Percentiles rank a stretch among this genome's conserved stretches.
These are phyloP conservation scores for Pittosporum tobira DNA, from an alignment of 129 eudicot species.

Conservation along the genomic window DNA sequence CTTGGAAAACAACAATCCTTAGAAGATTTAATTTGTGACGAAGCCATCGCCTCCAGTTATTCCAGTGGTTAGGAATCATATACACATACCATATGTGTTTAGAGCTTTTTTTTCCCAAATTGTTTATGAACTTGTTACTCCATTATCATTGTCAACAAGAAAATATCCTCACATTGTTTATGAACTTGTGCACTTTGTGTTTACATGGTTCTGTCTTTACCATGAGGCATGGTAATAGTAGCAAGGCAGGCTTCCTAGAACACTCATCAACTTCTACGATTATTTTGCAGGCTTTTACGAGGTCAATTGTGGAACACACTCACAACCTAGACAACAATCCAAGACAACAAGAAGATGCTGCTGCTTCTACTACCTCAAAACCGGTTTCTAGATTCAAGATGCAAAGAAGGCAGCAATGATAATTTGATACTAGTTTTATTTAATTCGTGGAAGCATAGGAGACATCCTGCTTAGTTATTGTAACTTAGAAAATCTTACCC, in stretches of 20 bases:
- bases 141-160: background rate
- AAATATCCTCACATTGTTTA: background rate
- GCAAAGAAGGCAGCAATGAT: conserved; percentile 44
- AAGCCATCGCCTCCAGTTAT: too few relatives aligned
- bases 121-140: background rate
- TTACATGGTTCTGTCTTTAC: conserved; percentile 23
- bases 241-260: conserved; percentile 30
- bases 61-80: too few relatives aligned
- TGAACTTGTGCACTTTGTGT: background rate
- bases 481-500: too few relatives aligned
- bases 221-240: conserved; percentile 15
- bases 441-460: too few relatives aligned
- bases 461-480: too few relatives aligned
- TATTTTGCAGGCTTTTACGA: conserved; percentile 58
- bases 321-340: conserved; percentile 29
- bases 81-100: too few relatives aligned
- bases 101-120: too few relatives aligned
- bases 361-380: conserved; percentile 31
- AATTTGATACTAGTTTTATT: background rate
- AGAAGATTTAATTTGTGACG: conserved; percentile 12
- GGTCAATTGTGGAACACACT: conserved; percentile 63
- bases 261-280: background rate
- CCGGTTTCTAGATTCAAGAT: conserved; percentile 77
- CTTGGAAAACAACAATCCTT: conserved; percentile 14
- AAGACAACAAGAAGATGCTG: conserved; percentile 29